Evolutionary conservation across 1,139 yeast species (phyloP), one percentile per base, ranked within the genome.

Genomic region (Meyerozyma elateridarum): DNA sequence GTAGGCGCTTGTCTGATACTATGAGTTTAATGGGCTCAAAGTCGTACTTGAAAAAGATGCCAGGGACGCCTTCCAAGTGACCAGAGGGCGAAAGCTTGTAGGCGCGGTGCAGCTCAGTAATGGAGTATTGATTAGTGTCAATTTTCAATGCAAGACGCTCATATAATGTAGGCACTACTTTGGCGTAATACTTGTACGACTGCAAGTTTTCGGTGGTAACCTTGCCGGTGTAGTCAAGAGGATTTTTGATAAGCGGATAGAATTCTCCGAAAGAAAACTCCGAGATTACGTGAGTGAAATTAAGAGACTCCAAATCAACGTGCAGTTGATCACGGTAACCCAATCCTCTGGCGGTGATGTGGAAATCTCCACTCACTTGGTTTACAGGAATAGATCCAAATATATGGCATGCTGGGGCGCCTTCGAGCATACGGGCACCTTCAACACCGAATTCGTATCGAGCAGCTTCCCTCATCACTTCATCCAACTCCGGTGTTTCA

Each of bases 261-360:
- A 83, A 88, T 21, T 78, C 85, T 14, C 99, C 98, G 58, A 80
- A 91, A 7, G 96, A 88, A 42, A 88, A 76, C 55, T 91, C 97
- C 40, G 76, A 78, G 37, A 91, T 81, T 5, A 77, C 76, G 56
- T 91, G 98, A 1, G 95, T 73, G 49, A 89, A 84, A 52, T 91
- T 85, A 36, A 85, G 56, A 13, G 69, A 59, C 22, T 75, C 76
- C 8, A 49, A 20, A 4, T 74, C 71, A 3, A 70, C 65, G 33
- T 59, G 54, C 39, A 72, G 61, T 37, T 73, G 54, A 34, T 69
- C 70, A 28, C 64, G 44, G 46, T 77, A 78, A 2, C 84, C 89
- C 41, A 65, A 62, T 0, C 89, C 93, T 46, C 73, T 76, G 3
- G 85, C 91, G 1, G 93, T 83, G 30, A 91, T 81, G 48, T 82